These are phyloP conservation scores for Veloboletus limbatus DNA, from an alignment of 1,284 basidiomycete genomes.

Conservation along the genomic window DNA sequence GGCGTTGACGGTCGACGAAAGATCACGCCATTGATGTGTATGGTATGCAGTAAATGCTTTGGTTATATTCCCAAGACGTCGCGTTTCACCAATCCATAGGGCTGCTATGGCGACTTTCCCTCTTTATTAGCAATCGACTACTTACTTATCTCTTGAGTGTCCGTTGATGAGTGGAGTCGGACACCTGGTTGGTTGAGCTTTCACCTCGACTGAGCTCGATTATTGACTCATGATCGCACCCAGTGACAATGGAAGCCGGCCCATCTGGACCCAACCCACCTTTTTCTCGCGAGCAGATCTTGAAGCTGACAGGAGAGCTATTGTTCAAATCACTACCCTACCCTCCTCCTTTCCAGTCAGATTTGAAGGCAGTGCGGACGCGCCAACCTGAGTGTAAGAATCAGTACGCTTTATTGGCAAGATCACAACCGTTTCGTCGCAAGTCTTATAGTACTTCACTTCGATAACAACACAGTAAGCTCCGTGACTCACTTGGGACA, in stretches of 20 bases:
- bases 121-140: conserved; percentile 12
- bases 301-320: no score
- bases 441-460: conserved; percentile 25
- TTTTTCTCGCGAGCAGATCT: conserved; percentile 27
- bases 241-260: no score
- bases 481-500: conserved; percentile 37
- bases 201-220: not conserved
- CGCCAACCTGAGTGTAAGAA: conserved; percentile 41
- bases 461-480: conserved; percentile 11
- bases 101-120: conserved; percentile 27
- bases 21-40: not conserved
- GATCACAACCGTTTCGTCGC: not conserved
- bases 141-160: conserved; percentile 14
- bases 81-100: conserved; percentile 31
- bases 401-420: not conserved
- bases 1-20: not conserved
- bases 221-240: no score
- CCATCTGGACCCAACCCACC: conserved; percentile 11
- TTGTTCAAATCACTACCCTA: not conserved
- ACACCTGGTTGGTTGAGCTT: conserved; percentile 27
- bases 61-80: conserved; percentile 12
- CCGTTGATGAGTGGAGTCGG: not conserved
- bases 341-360: conserved; percentile 46
- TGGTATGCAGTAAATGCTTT: no score
- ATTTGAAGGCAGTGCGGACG: conserved; percentile 65